Evolutionary conservation across 2,329 filamentous ascomycete species (phyloP).

Genomic region (Drechslerella stenobrocha): DNA sequence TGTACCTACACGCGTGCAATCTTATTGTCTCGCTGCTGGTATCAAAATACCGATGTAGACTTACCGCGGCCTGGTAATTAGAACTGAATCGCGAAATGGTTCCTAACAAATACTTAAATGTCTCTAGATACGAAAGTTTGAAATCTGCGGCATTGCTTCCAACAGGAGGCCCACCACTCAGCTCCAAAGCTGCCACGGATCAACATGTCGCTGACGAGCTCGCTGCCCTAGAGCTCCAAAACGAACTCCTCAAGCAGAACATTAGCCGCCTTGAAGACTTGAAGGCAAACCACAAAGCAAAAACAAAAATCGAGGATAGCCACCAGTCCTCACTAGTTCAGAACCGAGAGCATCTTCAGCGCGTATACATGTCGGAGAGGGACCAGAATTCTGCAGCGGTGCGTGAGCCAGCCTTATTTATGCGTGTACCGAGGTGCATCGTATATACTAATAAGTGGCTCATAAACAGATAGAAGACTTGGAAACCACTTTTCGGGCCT

Average conservation of each 20-base stretch:
- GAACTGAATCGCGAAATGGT: too few species aligned
- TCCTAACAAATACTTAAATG: neutral
- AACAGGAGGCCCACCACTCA: conserved; percentile 11
- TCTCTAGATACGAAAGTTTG: conserved; percentile 31
- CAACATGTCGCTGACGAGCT: conserved; percentile 24
- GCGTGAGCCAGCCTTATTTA: neutral
- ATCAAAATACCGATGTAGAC: too few species aligned
- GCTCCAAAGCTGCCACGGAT: conserved; percentile 17
- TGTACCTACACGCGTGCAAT: too few species aligned
- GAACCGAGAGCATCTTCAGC: conserved; percentile 36
- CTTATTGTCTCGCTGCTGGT: too few species aligned
- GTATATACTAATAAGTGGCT: neutral
- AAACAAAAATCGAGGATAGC: conserved; percentile 16
- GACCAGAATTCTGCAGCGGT: conserved; percentile 42
- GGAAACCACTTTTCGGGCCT: conserved; percentile 34
- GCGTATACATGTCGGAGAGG: conserved; percentile 32
- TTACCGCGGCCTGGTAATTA: too few species aligned
- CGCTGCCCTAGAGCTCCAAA: conserved; percentile 29
- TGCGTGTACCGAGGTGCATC: neutral
- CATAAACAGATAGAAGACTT: conserved; percentile 31
- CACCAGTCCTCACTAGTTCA: conserved; percentile 13
- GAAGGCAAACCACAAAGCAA: conserved; percentile 31
- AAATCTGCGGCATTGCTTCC: conserved; percentile 27
- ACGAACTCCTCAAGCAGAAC: conserved; percentile 31
- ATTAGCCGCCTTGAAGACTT: conserved; percentile 14